Percentiles rank a stretch among this genome's conserved stretches.
These are phyloP conservation scores for Boletus vermiculosoides DNA, from an alignment of 768 basidiomycete species.

Conservation along the genomic window DNA sequence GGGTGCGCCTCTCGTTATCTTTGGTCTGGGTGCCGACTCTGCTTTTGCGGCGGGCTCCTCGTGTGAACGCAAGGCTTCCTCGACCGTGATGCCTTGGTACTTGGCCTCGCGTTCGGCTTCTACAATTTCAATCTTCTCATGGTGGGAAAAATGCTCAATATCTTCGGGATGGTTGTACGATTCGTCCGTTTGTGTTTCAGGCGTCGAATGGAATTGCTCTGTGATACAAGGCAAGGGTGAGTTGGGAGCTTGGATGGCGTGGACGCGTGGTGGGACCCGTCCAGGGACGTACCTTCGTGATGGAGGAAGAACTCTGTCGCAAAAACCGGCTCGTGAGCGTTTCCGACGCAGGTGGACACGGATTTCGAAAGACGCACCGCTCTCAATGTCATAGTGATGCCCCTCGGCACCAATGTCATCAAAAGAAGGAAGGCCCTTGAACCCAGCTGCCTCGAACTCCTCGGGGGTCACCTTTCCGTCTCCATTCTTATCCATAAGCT, in stretches of 20 bases:
- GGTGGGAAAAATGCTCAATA: slow-evolving; percentile 86
- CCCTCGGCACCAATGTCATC: slow-evolving; percentile 84
- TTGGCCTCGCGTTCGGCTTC: slow-evolving; percentile 84
- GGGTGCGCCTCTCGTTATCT: slow-evolving; percentile 56
- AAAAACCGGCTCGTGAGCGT: neutral
- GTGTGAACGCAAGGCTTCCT: slow-evolving; percentile 62
- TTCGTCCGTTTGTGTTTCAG: slow-evolving; percentile 96
- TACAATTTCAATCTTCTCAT: slow-evolving; percentile 77
- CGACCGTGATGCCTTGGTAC: slow-evolving; percentile 78
- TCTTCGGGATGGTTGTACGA: slow-evolving; percentile 94
- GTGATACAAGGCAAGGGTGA: neutral
- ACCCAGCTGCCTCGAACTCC: slow-evolving; percentile 71
- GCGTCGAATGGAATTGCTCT: slow-evolving; percentile 94
- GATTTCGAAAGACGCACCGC: slow-evolving; percentile 51
- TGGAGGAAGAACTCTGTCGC: slow-evolving; percentile 86
- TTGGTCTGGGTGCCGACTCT: slow-evolving; percentile 39
- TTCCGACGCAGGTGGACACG: neutral
- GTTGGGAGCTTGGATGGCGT: neutral
- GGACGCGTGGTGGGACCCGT: too few species aligned
- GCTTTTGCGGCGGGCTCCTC: slow-evolving; percentile 35
- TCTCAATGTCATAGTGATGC: slow-evolving; percentile 91
- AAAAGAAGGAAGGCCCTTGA: slow-evolving; percentile 79
- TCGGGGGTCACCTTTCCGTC: slow-evolving; percentile 69
- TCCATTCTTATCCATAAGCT: slow-evolving; percentile 65
- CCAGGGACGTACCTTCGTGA: slow-evolving; percentile 76